These are phyloP conservation scores for Zoysia pacifica DNA, from an alignment of 176 grass and related monocot genomes.

Conservation along the genomic window DNA sequence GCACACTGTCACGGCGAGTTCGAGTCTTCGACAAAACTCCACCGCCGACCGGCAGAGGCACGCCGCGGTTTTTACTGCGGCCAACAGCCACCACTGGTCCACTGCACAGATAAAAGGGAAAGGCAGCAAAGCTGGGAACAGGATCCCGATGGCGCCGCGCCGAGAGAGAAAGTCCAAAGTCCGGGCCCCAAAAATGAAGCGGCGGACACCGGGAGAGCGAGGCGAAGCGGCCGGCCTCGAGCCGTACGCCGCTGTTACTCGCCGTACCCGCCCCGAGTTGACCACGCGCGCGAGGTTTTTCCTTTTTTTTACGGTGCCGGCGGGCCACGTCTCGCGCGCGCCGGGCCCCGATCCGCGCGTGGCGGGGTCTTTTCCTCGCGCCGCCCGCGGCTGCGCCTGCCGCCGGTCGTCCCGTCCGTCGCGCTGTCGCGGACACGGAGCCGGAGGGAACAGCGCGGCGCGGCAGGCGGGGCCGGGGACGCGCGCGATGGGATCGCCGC, in stretches of 20 bases:
- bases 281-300: neutral
- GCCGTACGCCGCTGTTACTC: slow-evolving; percentile 54
- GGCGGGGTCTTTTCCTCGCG: slow-evolving; percentile 11
- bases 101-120: neutral
- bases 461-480: neutral
- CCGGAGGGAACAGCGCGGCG: neutral
- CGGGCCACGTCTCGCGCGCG: neutral
- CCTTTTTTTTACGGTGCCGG: neutral
- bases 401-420: neutral
- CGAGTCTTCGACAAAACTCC: slow-evolving; percentile 5
- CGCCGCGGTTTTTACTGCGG: slow-evolving; percentile 9
- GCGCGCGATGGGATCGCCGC: neutral
- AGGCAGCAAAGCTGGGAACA: slow-evolving; percentile 34
- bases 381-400: neutral
- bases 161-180: slow-evolving; percentile 36
- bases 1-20: neutral
- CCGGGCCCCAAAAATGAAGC: slow-evolving; percentile 54
- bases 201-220: slow-evolving; percentile 2
- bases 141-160: slow-evolving; percentile 53
- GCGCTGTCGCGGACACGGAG: slow-evolving; percentile 32
- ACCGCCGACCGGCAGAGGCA: neutral
- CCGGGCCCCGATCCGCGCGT: slow-evolving; percentile 21
- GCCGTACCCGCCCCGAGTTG: slow-evolving; percentile 41
- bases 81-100: neutral
- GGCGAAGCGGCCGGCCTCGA: slow-evolving; percentile 37